Conservation (phyloP, 2,329 filamentous ascomycete genomes). For the Penicillium sp. region DNA sequence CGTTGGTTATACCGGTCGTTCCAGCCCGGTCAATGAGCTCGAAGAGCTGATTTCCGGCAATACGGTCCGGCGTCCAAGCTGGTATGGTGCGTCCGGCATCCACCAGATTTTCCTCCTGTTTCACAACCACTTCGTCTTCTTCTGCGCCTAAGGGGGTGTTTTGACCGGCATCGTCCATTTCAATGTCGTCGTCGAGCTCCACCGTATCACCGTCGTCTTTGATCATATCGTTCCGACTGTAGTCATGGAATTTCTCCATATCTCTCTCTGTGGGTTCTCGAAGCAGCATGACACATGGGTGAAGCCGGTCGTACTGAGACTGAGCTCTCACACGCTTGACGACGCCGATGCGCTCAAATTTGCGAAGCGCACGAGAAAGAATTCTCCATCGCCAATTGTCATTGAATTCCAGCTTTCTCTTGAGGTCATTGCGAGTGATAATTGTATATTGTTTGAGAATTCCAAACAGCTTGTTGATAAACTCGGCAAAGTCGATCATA, state of each 20-base stretch:
- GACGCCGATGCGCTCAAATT: constrained; percentile 47
- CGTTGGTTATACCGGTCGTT: constrained; percentile 49
- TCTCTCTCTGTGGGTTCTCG: constrained; percentile 43
- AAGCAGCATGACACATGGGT: constrained; percentile 45
- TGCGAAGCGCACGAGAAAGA: constrained; percentile 44
- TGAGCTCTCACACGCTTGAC: constrained; percentile 44
- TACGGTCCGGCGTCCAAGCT: constrained; percentile 55
- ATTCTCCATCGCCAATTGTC: constrained; percentile 41
- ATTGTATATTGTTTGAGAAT: constrained; percentile 51
- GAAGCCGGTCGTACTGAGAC: constrained; percentile 42
- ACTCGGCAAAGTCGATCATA: constrained; percentile 50
- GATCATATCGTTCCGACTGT: constrained; percentile 27
- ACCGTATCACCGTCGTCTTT: constrained; percentile 24
- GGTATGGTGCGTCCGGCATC: constrained; percentile 44
- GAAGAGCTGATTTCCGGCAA: constrained; percentile 53
- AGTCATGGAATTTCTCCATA: constrained; percentile 40
- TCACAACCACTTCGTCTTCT: constrained; percentile 17
- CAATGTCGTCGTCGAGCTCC: constrained; percentile 38
- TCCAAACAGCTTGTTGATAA: constrained; percentile 49
- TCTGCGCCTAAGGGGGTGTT: constrained; percentile 9
- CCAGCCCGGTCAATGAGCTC: constrained; percentile 50
- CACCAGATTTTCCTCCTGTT: constrained; percentile 25
- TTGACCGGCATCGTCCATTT: constrained; percentile 19
- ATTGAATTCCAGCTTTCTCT: constrained; percentile 45
- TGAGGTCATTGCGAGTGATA: constrained; percentile 53